Conservation (phyloP, 2,329 filamentous ascomycete genomes). For the Passalora sequoiae region DNA sequence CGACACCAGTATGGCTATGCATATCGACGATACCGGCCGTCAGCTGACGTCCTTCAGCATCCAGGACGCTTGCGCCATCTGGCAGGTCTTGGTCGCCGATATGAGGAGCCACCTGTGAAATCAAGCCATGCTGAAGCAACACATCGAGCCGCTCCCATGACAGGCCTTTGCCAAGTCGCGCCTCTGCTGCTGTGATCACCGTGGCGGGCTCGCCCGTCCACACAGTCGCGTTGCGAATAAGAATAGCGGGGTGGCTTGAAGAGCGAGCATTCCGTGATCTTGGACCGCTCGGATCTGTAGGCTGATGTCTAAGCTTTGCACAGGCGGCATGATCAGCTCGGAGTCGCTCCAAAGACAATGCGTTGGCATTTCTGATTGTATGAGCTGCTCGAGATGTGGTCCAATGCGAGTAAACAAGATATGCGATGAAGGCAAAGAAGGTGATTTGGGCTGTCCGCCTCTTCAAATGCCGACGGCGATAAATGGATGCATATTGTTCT, state of each 20-base stretch:
- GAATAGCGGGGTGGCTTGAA: constrained; percentile 53
- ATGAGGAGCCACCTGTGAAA: constrained; percentile 48
- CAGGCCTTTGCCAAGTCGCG: constrained; percentile 55
- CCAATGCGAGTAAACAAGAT: constrained; percentile 2
- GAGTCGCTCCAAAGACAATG: constrained; percentile 51
- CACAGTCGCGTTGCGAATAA: constrained; percentile 62
- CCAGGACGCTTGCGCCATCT: constrained; percentile 48
- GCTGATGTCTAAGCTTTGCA: constrained; percentile 50
- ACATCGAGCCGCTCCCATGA: constrained; percentile 58
- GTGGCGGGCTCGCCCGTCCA: constrained; percentile 57
- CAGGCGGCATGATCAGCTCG: constrained; percentile 53
- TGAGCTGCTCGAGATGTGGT: constrained; percentile 44
- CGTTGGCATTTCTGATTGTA: constrained; percentile 74
- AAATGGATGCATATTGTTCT: constrained; percentile 2
- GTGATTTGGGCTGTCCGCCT: not conserved
- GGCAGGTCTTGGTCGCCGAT: constrained; percentile 45
- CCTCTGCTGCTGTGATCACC: constrained; percentile 51
- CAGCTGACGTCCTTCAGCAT: constrained; percentile 57
- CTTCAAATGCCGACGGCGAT: not conserved
- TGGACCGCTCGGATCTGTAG: constrained; percentile 51
- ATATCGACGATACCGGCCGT: constrained; percentile 67
- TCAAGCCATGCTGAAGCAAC: constrained; percentile 56
- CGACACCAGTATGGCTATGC: constrained; percentile 62
- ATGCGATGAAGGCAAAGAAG: not conserved
- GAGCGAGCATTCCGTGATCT: constrained; percentile 59